A percentile compares a stretch with the other conserved stretches of the same genome.
Evolutionary conservation across 2,329 filamentous ascomycete species (phyloP).

Genomic region (Arthrobotrys entomopaga): DNA sequence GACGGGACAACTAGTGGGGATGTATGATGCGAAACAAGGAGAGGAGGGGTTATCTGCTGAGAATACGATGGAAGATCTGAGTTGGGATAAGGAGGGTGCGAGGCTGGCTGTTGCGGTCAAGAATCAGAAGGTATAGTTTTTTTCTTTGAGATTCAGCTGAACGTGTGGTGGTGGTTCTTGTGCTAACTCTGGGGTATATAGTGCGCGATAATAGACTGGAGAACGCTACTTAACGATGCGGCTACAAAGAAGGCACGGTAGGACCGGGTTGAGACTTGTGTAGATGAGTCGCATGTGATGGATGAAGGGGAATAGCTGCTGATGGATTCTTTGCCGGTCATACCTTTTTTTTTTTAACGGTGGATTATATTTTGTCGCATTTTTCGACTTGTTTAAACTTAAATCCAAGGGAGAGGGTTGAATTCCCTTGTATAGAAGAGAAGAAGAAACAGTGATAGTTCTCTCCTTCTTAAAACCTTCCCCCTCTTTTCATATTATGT

Average conservation of each 20-base stretch:
- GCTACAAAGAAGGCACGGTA: constrained; percentile 43
- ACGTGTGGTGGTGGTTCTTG: not conserved
- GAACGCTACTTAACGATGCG: constrained; percentile 40
- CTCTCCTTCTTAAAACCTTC: too few relatives aligned
- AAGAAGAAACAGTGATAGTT: too few relatives aligned
- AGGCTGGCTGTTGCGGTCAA: constrained; percentile 44
- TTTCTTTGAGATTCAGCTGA: not conserved
- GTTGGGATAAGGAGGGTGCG: constrained; percentile 40
- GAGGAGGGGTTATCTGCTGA: constrained; percentile 36
- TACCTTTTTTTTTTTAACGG: too few relatives aligned
- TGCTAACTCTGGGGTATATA: constrained; percentile 13
- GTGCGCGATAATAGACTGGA: constrained; percentile 52
- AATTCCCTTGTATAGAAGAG: too few relatives aligned
- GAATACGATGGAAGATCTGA: constrained; percentile 49
- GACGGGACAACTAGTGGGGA: constrained; percentile 42
- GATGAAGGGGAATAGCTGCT: too few relatives aligned
- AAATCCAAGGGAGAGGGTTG: too few relatives aligned
- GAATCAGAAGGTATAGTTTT: constrained; percentile 36
- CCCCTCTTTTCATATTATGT: too few relatives aligned
- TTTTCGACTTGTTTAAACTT: too few relatives aligned
- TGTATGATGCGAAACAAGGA: constrained; percentile 48
- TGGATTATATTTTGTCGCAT: not conserved
- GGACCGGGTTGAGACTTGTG: not conserved
- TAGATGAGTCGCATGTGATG: too few relatives aligned
- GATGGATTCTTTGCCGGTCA: too few relatives aligned